Base-by-base conservation (phyloP, 208 protist species). In the Tritrichomonas musculus region DNA sequence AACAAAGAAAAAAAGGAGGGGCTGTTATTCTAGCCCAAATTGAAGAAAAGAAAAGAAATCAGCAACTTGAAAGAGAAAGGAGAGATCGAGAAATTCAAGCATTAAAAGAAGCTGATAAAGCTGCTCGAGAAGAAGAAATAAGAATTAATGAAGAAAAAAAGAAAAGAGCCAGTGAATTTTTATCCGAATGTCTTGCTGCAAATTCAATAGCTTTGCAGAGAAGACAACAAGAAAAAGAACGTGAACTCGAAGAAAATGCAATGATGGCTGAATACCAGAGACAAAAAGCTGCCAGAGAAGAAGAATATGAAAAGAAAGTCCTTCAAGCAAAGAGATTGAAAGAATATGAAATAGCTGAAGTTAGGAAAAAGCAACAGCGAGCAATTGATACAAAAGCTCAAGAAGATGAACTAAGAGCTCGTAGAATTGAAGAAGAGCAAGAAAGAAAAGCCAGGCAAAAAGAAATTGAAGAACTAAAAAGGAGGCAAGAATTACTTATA, bases 401-500 rank as follows among this genome's bases (percentile, higher is more conserved):
- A 36, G 73, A 82, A 44, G 73, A 82, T 82, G 73, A 82, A 53
- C 41, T 82, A 25, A 25, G 73, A 47, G 73, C 73, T 82, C 73
- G 73, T 8, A 25, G 73, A 22, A 41, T 82, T 50, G 30, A 20
- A 4, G 73, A 82, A 53, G 73, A 82, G 41, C 47, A 50, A 30
- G 73, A 82, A 44, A 25, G 73, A 14, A 82, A 82, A 53, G 41
- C 25, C 17, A 25, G 73, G 4, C 73, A 82, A 44, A 33, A 36
- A 22, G 73, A 82, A 53, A 33, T 82, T 44, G 73, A 82, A 53
- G 3, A 47, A 49, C 20, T 20, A 3, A 82, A 82, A 36, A 82
- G 50, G 73, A 82, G 50, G 41, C 39, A 47, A 53, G 73, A 82
- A 82, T 14, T 53, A 44, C 9, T 25, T 4, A 33, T 53, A 36